A percentile compares a stretch with the other conserved stretches of the same genome.
These are phyloP conservation scores for Dactylellina cionopaga DNA, from an alignment of 2,329 filamentous ascomycete genomes.

Conservation along the genomic window DNA sequence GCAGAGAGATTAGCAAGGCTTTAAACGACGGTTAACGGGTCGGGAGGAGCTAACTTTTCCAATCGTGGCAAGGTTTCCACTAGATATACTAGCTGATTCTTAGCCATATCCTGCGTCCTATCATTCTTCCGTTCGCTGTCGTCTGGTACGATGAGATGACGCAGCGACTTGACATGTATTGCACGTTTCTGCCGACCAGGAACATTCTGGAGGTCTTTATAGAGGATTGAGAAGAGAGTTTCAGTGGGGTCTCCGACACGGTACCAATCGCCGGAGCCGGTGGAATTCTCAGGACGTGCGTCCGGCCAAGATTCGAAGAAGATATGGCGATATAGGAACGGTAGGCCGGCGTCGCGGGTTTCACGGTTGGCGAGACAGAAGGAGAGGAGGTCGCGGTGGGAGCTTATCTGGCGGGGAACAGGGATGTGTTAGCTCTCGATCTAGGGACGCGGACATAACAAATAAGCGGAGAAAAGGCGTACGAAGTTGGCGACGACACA, in stretches of 20 bases:
- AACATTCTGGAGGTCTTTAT: conserved; percentile 25
- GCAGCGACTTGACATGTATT: conserved; percentile 24
- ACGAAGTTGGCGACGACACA: conserved; percentile 46
- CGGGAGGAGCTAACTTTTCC: conserved; percentile 6
- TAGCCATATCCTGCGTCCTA: conserved; percentile 34
- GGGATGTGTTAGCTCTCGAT: neutral
- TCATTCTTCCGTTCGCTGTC: conserved; percentile 9
- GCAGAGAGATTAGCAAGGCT: too few relatives aligned
- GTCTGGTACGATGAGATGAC: conserved; percentile 17
- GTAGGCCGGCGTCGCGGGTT: conserved; percentile 28
- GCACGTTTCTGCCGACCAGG: conserved; percentile 14
- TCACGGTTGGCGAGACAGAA: conserved; percentile 44
- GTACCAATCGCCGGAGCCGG: conserved; percentile 25
- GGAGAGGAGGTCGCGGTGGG: conserved; percentile 45
- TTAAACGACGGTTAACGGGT: neutral
- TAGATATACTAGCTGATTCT: conserved; percentile 46
- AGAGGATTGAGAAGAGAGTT: conserved; percentile 16
- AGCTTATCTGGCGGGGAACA: conserved; percentile 18
- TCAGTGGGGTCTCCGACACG: conserved; percentile 31
- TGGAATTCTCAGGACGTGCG: neutral
- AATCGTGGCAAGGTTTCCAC: conserved; percentile 37
- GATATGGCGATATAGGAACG: conserved; percentile 30
- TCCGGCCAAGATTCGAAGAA: conserved; percentile 49
- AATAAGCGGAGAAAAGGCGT: neutral
- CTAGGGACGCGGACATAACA: neutral